These are phyloP conservation scores for Monilinia aucupariae DNA, from an alignment of 2,329 filamentous ascomycete genomes.

Conservation along the genomic window DNA sequence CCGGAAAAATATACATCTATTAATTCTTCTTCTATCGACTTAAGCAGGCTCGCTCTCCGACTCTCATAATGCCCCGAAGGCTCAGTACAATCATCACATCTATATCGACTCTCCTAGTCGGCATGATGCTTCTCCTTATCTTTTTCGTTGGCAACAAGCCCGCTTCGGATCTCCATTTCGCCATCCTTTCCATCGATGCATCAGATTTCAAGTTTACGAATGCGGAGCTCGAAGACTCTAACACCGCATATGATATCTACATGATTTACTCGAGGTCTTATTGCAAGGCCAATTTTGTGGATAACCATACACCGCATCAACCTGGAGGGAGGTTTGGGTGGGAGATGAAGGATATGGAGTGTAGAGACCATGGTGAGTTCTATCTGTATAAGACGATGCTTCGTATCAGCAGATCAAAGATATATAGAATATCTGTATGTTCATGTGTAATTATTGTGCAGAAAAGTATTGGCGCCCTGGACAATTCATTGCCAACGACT, in stretches of 20 bases:
- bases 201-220: not conserved
- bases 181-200: not conserved
- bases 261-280: not conserved
- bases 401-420: not conserved
- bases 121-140: not conserved
- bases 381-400: not conserved
- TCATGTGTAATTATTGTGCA: not conserved
- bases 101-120: not conserved
- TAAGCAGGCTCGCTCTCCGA: not conserved
- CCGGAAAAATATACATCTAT: not conserved
- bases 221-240: not conserved
- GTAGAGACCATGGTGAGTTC: not conserved
- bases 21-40: not conserved
- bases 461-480: not conserved
- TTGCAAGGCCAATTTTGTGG: not conserved
- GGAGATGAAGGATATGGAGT: not conserved
- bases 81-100: not conserved
- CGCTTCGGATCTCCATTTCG: not conserved
- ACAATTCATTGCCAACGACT: not conserved
- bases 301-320: not conserved
- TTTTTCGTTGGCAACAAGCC: not conserved
- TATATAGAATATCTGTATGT: not conserved
- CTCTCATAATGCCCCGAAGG: not conserved
- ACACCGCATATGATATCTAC: not conserved
- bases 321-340: not conserved